Base-by-base conservation (phyloP, 371 early-diverging fungal genomes). In the Apophysomyces variabilis region DNA sequence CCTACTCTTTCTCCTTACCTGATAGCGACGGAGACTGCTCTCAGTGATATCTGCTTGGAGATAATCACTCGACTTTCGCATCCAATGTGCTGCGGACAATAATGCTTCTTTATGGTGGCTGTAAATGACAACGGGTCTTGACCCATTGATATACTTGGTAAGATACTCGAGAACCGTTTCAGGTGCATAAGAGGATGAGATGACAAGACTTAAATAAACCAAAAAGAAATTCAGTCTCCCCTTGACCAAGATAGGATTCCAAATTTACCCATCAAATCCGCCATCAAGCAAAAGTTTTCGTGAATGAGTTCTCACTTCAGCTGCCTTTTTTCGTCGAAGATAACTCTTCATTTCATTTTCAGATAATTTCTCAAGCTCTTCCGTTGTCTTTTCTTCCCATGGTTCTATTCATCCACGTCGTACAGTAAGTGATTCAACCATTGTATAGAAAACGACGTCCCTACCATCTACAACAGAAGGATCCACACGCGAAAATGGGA, bases 21-120 rank as follows among this genome's bases (percentile, higher is more conserved):
- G 97, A 74, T 96, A 95, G 68, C 94, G 90, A 18, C 99, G 84
- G 41, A 96, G 71, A 90, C 93, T 95, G 67, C 92, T 93, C 70
- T 96, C 96, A 0, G 92, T 87, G 39, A 99, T 68, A 67, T 93
- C 91, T 11, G 91, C 89, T 57, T 93, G 92, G 39, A 97, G 65
- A 63, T 85, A 95, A 12, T 87, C 86, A 0, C 74, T 75, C 4
- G 90, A 87, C 57, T 78, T 76, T 41, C 93, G 86, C 86, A 96
- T 87, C 76, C 86, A 87, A 8, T 84, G 77, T 58, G 86, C 91
- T 3, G 92, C 79, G 38, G 87, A 85, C 9, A 92, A 50, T 39
- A 97, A 80, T 37, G 89, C 85, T 79, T 98, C 97, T 78, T 94
- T 95, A 73, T 83, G 72, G 56, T 85, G 82, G 60, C 90, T 87